Base-by-base conservation (phyloP, 1,284 basidiomycete species). In the Ceratobasidium sp. region DNA sequence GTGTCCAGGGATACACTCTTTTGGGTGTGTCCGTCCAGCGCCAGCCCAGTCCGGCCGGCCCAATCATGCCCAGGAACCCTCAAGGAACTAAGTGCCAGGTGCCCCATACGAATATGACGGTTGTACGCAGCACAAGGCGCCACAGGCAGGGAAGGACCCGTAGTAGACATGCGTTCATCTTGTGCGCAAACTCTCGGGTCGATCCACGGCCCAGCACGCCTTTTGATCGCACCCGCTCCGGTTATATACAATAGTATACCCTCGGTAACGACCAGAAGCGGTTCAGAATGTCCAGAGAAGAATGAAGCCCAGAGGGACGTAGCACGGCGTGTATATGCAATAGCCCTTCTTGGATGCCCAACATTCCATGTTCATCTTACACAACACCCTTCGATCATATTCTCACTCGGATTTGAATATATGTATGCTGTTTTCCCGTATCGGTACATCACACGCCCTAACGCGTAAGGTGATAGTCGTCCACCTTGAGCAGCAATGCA, bases 401-500 rank as follows among this genome's bases (percentile, higher is more conserved):
- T 23, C 28, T 49, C 33, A 8, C 23, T 53, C 25, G 44, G 30
- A 18, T 67, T 67, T 67, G 53, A 67, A 67, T 67, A 67, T 48
- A 64, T 51, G 33, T 51, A 25, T 67, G 64, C 30, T 14, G 9
- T 18, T 30, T 54, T 54, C 36, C 53, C 21, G 36, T 42, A 28
- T 40, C 4, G n/a, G 36, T 54, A 54, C 21, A 40, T 59, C 58
- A 59, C 40, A 42, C 38, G 28, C 33, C 11, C 28, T 60, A 78
- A 67, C 77, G 77, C 30, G 76, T 78, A 72, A 83, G 80, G 75
- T 82, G 93, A 78, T 97, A 97, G 80, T 98, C 96, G 81, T 99
- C 97, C 63, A 99, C 98, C 83, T 97, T 93, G 80, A 99, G 82
- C 78, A 99, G 82, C 76, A 99, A 82, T 77, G 95, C 93, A n/a